Percentiles rank a stretch among this genome's conserved stretches.
These are phyloP conservation scores for Solanum habrochaites DNA, from an alignment of 257 asterid species.

Conservation along the genomic window DNA sequence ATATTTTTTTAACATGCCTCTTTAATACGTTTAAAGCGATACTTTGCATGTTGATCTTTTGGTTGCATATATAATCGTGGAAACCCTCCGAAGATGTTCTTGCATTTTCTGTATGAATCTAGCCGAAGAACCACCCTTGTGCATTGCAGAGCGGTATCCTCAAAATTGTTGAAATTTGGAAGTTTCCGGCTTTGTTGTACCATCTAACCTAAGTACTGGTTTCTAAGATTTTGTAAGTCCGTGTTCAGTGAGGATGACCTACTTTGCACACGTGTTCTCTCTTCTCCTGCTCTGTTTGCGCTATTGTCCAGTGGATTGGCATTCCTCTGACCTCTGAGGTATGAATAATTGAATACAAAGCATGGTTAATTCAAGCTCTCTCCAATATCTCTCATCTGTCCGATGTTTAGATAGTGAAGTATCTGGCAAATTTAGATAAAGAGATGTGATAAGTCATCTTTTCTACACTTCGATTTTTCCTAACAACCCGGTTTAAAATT, in stretches of 20 bases:
- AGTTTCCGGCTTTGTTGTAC: constrained; percentile 35
- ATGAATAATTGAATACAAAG: constrained; percentile 21
- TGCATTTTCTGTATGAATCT: constrained; percentile 53
- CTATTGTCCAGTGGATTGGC: constrained; percentile 54
- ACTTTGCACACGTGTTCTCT: constrained; percentile 37
- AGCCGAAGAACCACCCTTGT: constrained; percentile 69
- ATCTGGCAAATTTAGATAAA: background rate
- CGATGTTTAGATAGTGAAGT: constrained; percentile 28
- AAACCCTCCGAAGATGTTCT: constrained; percentile 63
- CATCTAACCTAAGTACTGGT: background rate
- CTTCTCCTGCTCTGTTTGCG: constrained; percentile 63
- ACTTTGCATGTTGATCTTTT: constrained; percentile 11
- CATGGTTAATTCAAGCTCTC: constrained; percentile 49
- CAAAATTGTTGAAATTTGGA: constrained; percentile 58
- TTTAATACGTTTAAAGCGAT: background rate
- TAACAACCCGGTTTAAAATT: no score
- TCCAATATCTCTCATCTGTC: constrained; percentile 74
- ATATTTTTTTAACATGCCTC: background rate
- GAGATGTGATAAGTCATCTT: background rate
- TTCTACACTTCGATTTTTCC: background rate
- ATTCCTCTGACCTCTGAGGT: constrained; percentile 35
- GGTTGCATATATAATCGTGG: constrained; percentile 12
- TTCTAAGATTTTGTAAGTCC: constrained; percentile 10
- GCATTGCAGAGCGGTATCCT: constrained; percentile 48
- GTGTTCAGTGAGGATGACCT: constrained; percentile 57